Conservation (phyloP, 2,329 filamentous ascomycete genomes). For the Fusarium udum region DNA sequence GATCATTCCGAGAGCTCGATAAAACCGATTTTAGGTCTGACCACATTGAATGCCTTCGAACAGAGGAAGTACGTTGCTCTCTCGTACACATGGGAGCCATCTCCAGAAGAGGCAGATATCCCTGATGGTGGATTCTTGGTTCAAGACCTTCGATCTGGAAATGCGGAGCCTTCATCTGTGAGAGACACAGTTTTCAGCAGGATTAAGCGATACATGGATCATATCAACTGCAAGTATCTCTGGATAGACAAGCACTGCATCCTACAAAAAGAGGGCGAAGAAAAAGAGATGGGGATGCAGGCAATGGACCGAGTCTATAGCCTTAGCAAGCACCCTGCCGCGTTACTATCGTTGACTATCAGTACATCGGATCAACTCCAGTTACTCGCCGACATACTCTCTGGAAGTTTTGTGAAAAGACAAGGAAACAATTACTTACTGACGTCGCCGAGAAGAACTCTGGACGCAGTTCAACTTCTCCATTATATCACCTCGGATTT, state of each 20-base stretch:
- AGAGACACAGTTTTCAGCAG: not conserved
- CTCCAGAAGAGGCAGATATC: fast-evolving
- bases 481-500: not conserved
- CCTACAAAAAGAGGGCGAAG: fast-evolving
- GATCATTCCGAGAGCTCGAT: fast-evolving
- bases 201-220: not conserved
- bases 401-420: fast-evolving
- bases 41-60: fast-evolving
- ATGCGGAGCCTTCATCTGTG: fast-evolving
- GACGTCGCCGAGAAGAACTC: fast-evolving
- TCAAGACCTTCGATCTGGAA: not conserved
- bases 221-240: not conserved
- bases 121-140: not conserved
- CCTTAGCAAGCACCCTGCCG: fast-evolving
- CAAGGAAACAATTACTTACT: not conserved
- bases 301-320: not conserved
- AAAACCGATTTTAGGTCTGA: fast-evolving
- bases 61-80: not conserved
- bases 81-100: not conserved
- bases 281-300: not conserved
- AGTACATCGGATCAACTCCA: fast-evolving
- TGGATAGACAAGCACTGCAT: not conserved
- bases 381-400: not conserved
- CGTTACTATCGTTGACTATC: fast-evolving
- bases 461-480: not conserved